A percentile compares a stretch with the other conserved stretches of the same genome.
Conservation (phyloP, 2,329 filamentous ascomycete species). For the Ceratocystis diversiconidia region DNA sequence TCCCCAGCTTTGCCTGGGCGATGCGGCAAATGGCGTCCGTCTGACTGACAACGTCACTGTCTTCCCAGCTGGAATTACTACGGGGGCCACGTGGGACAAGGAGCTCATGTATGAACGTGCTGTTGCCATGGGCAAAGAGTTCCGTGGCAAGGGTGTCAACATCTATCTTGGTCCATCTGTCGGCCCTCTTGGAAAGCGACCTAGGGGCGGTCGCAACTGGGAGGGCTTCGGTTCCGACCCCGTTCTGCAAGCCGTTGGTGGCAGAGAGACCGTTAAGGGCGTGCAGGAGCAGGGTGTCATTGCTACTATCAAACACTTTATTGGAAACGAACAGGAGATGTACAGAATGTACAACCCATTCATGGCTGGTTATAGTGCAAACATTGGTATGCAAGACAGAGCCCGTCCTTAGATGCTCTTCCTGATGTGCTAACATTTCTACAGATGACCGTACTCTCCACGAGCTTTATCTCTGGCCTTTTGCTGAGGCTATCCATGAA, state of each 20-base stretch:
- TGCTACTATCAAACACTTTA: conserved; percentile 42
- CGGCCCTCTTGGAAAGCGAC: conserved; percentile 57
- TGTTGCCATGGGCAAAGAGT: conserved; percentile 55
- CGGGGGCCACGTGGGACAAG: conserved; percentile 63
- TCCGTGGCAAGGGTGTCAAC: conserved; percentile 58
- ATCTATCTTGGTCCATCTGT: conserved; percentile 57
- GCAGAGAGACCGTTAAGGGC: conserved; percentile 64
- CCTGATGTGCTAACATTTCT: conserved; percentile 15
- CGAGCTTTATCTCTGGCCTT: conserved; percentile 77
- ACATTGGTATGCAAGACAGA: conserved; percentile 45
- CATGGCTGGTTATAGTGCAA: conserved; percentile 47
- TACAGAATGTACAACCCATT: conserved; percentile 45
- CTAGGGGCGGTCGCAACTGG: conserved; percentile 60
- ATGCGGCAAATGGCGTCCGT: conserved; percentile 56
- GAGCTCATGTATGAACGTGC: conserved; percentile 53
- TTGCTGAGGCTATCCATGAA: conserved; percentile 63
- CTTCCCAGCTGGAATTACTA: conserved; percentile 67
- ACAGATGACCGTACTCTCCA: conserved; percentile 52
- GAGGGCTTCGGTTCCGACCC: conserved; percentile 61
- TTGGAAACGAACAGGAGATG: conserved; percentile 46
- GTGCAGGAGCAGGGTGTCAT: conserved; percentile 44
- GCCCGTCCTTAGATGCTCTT: background rate
- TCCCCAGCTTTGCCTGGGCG: conserved; percentile 56
- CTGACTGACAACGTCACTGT: conserved; percentile 61
- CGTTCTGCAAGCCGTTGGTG: conserved; percentile 60